Evolutionary conservation across 768 basidiomycete species (phyloP).

Genomic region (Phylloporus arenicola): DNA sequence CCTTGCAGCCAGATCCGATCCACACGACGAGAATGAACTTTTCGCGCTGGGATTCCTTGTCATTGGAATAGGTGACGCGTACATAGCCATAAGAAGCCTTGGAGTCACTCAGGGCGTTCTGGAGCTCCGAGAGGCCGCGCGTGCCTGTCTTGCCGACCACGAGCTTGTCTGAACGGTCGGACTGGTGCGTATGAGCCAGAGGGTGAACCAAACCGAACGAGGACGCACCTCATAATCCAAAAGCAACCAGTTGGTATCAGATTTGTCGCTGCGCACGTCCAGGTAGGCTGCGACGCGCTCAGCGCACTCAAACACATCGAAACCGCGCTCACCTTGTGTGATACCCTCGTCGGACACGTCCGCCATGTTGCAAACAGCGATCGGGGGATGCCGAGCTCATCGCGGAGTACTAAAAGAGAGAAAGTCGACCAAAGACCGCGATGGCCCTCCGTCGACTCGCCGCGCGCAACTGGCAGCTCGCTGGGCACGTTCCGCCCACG

Average conservation of each 20-base stretch:
- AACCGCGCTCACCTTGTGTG: constrained; percentile 51
- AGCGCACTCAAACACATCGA: background rate
- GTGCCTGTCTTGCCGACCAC: constrained; percentile 71
- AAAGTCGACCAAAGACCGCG: background rate
- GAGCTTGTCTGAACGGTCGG: constrained; percentile 78
- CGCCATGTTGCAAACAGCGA: constrained; percentile 47
- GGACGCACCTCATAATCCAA: constrained; percentile 75
- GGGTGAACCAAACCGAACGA: constrained; percentile 1
- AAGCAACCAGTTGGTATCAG: constrained; percentile 85
- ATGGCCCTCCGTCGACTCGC: constrained; percentile 21
- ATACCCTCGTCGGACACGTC: constrained; percentile 74
- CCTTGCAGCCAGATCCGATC: constrained; percentile 78
- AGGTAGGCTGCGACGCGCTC: constrained; percentile 60
- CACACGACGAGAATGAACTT: constrained; percentile 84
- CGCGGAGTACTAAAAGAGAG: constrained; percentile 14
- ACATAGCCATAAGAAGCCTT: constrained; percentile 83
- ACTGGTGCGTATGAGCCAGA: constrained; percentile 28
- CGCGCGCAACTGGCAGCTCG: constrained; percentile 27
- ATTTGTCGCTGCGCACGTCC: constrained; percentile 81
- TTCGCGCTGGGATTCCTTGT: constrained; percentile 81
- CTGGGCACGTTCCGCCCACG: constrained; percentile 30
- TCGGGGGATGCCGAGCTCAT: constrained; percentile 22
- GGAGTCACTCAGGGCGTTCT: constrained; percentile 59
- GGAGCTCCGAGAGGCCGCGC: constrained; percentile 75
- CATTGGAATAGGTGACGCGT: constrained; percentile 79